Evolutionary conservation across 2,329 filamentous ascomycete species (phyloP), one percentile per base, ranked within the genome.

Genomic region (Metarhizium brunneum): DNA sequence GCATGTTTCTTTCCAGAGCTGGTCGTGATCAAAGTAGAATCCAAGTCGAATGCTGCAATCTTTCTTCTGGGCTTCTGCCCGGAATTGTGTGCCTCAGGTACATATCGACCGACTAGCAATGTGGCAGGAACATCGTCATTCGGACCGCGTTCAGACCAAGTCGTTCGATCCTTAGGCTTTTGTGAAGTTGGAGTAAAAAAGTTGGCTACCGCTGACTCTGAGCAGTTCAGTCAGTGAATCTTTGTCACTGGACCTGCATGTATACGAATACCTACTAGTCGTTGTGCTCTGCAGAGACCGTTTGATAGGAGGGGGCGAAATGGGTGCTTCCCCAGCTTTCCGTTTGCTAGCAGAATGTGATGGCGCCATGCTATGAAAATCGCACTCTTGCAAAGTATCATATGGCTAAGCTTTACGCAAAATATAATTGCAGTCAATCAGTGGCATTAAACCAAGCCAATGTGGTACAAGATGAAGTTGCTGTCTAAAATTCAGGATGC

Each of bases 181-280:
- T 96, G 83, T 0, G 91, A 96, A 0, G 80, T 68, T 0, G 92
- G 92, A 0, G 86, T 95, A 71, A 97, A 97, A 75, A 97, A 97
- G 54, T 81, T 90, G 20, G 88, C 81, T 1, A 95, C 83, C 1
- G 87, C 83, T 57, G 72, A 83, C 68, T 84, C 86, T 89, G 52
- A 60, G 4, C 11, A 30, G 43, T 48, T 51, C 40, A 42, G 53
- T 67, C 56, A 68, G 61, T 32, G 40, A 7, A 30, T 42, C 25
- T 8, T 32, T 11, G 35, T 5, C 20, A 20, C 16, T 16, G 6
- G 43, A 43, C 20, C 20, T n/a, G 8, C 2, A 13, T 32, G 40
- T 50, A 14, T 16, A 20, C 20, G 10, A n/a, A 35, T 43, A 47
- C 74, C 58, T 63, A 80, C 78, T 79, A 48, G 79, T 79, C 52